Evolutionary conservation across 495 filamentous ascomycete species (phyloP).

Genomic region (Lophiotrema nucula): DNA sequence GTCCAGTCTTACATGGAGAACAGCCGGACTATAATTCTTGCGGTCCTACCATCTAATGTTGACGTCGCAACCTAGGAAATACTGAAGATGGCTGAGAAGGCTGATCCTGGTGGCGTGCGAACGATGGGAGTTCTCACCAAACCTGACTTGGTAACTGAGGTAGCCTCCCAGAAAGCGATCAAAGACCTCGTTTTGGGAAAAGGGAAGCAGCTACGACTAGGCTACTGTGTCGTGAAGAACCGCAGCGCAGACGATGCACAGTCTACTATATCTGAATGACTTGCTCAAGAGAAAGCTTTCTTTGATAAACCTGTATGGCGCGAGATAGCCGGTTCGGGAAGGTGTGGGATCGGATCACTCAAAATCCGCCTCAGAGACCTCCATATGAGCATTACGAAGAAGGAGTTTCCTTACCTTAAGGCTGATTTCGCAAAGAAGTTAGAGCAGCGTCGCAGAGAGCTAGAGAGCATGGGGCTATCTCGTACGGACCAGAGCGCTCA

Average conservation of each 20-base stretch:
- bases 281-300: slow-evolving; percentile 1
- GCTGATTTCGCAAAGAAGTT: slow-evolving; percentile 7
- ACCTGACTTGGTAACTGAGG: slow-evolving; percentile 43
- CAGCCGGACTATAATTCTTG: slow-evolving; percentile 60
- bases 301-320: neutral
- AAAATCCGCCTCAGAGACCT: slow-evolving; percentile 9
- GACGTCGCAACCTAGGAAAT: slow-evolving; percentile 55
- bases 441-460: neutral
- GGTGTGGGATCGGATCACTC: slow-evolving; percentile 6
- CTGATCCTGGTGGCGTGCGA: slow-evolving; percentile 47
- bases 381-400: slow-evolving; percentile 1
- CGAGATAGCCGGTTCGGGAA: neutral
- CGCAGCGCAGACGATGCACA: slow-evolving; percentile 36
- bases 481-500: slow-evolving; percentile 4
- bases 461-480: slow-evolving; percentile 3
- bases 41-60: slow-evolving; percentile 55
- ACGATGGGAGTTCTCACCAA: slow-evolving; percentile 57
- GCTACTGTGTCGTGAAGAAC: slow-evolving; percentile 59
- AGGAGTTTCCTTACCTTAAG: slow-evolving; percentile 14
- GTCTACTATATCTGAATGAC: neutral
- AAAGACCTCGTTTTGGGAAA: slow-evolving; percentile 51
- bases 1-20: slow-evolving; percentile 21
- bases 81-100: slow-evolving; percentile 43
- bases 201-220: slow-evolving; percentile 47
- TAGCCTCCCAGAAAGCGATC: slow-evolving; percentile 38